Base-by-base conservation (phyloP, 768 basidiomycete genomes). In the Boletus pseudopeckii region DNA sequence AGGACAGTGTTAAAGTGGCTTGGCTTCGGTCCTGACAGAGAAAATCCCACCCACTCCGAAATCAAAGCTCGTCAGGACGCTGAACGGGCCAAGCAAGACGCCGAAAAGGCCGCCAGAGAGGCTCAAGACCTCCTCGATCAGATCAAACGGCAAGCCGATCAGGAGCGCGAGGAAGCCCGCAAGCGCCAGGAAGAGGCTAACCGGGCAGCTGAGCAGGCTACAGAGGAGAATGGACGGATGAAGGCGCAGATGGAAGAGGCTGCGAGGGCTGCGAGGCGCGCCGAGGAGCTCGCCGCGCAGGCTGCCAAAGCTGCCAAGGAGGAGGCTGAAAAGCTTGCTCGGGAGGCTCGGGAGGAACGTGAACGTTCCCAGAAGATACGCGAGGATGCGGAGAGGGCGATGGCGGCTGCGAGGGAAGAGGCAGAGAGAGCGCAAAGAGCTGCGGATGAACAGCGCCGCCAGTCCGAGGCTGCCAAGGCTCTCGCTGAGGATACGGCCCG, bases 391-490 rank as follows among this genome's bases (percentile, higher is more conserved):
- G 48, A 60, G 54, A 57, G 20, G 30, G 57, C 48, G 17, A 56
- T 56, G 14, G 44, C 11, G 2, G 52, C 54, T 24, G 61, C 55
- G 5, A 58, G n/a, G 40, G 50, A 61, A 37, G 61, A 61, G 2
- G 53, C 54, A 0, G 55, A 55, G 17, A 57, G 46, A 15, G 54
- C 58, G 3, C 61, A 49, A 10, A 33, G 10, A 26, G 57, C 26
- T 28, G 64, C 59, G 0, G 59, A 65, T 9, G 62, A 58, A n/a
- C 60, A 67, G n/a, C 58, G 56, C 14, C 52, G 44, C 13, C 45
- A 56, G 6, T 65, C 67, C 1, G 57, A 55, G 42, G 54, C 52
- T 1, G 58, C 51, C 0, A 67, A 41, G 39, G 58, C 48, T 3
- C 53, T 45, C 1, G 67, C 65, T 1, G 61, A 67, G 22, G 50